These are phyloP conservation scores for Penicillium riverlandense DNA, from an alignment of 495 filamentous ascomycete genomes.

Conservation along the genomic window DNA sequence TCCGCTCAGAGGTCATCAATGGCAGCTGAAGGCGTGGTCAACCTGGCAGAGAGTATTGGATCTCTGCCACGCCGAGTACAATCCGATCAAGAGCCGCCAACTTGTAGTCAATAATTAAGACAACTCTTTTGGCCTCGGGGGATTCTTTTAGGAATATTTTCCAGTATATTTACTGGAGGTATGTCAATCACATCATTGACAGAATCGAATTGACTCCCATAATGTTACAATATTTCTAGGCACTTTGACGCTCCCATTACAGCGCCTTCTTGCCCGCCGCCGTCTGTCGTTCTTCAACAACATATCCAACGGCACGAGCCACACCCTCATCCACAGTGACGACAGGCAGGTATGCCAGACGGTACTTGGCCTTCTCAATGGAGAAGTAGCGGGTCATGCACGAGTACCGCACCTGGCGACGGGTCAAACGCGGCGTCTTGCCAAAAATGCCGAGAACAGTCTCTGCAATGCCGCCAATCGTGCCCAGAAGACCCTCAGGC, in stretches of 20 bases:
- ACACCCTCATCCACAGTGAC: slow-evolving; percentile 72
- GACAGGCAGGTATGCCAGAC: slow-evolving; percentile 69
- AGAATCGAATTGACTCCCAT: background rate
- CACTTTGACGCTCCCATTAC: slow-evolving; percentile 12
- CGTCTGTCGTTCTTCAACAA: slow-evolving; percentile 42
- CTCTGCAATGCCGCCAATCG: slow-evolving; percentile 65
- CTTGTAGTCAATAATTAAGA: too few species aligned
- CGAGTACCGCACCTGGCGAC: slow-evolving; percentile 63
- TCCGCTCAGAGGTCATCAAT: slow-evolving; percentile 11
- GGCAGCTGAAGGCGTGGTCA: slow-evolving; percentile 11
- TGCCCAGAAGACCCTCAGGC: slow-evolving; percentile 52
- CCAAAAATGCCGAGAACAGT: slow-evolving; percentile 56
- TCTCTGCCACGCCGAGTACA: too few species aligned
- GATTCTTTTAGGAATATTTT: too few species aligned
- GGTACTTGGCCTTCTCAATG: slow-evolving; percentile 72
- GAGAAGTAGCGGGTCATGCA: slow-evolving; percentile 84
- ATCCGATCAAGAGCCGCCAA: too few species aligned
- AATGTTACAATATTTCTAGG: background rate
- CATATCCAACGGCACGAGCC: slow-evolving; percentile 58
- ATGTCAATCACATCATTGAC: too few species aligned
- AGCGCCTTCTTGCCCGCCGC: slow-evolving; percentile 37
- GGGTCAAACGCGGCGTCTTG: slow-evolving; percentile 70
- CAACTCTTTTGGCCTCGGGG: too few species aligned
- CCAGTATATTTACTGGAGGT: too few species aligned
- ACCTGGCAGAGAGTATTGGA: too few species aligned